phyloP scores from a whole-genome alignment of 208 protist species.

The Leishmania tarentolae region DNA sequence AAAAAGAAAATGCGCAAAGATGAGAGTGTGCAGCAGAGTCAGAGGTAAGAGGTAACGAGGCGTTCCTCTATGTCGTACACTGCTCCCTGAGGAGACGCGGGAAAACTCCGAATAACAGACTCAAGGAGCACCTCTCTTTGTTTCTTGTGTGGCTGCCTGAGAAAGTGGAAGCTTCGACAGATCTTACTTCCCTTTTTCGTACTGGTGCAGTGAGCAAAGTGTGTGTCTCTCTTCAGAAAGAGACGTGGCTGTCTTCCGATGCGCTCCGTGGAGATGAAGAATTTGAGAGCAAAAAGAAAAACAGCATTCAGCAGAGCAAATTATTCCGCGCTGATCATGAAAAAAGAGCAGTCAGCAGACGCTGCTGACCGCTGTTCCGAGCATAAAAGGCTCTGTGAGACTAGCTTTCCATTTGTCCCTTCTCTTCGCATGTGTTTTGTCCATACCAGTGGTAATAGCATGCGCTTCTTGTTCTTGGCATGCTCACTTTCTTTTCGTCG shows the following conservation, averaged over 20 bases:
- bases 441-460: background rate
- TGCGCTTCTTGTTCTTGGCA: background rate
- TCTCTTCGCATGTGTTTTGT: background rate
- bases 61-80: background rate
- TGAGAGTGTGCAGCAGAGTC: background rate
- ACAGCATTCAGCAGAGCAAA: constrained; percentile 6
- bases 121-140: background rate
- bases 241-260: background rate
- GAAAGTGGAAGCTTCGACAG: background rate
- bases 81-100: background rate
- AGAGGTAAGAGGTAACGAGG: background rate
- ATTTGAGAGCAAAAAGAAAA: constrained; percentile 21
- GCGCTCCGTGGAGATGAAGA: constrained; percentile 13
- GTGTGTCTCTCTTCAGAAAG: background rate
- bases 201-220: background rate
- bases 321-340: background rate
- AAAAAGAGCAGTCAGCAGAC: background rate
- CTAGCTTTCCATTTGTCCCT: background rate
- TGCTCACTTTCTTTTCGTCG: background rate
- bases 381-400: background rate
- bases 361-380: background rate
- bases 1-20: background rate
- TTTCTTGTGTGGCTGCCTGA: background rate
- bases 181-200: background rate
- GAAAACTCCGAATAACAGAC: background rate